Evolutionary conservation across 2,329 filamentous ascomycete genomes (phyloP).

Genomic region (Xylariaceae sp.): DNA sequence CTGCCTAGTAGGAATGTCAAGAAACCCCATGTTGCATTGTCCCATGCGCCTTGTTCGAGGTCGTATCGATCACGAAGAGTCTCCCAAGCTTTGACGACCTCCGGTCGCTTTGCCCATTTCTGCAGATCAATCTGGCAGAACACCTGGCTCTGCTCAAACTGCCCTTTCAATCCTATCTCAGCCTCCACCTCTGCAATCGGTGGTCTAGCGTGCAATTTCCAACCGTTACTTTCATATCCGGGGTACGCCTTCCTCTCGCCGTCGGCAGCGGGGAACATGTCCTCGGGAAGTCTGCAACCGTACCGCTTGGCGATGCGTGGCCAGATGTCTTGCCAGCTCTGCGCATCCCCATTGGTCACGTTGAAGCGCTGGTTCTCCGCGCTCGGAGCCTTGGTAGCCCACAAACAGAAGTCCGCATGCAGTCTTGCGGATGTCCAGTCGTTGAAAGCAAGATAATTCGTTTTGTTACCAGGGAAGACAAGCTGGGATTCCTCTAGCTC

Average conservation of each 20-base stretch:
- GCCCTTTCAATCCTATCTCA: constrained; percentile 22
- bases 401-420: constrained; percentile 33
- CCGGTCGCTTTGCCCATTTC: constrained; percentile 34
- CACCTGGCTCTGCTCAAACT: constrained; percentile 23
- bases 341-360: constrained; percentile 36
- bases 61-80: constrained; percentile 33
- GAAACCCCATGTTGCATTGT: constrained; percentile 39
- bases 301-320: constrained; percentile 34
- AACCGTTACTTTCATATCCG: constrained; percentile 9
- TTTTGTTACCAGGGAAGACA: constrained; percentile 29
- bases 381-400: constrained; percentile 25
- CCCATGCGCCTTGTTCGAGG: constrained; percentile 32
- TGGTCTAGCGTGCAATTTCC: constrained; percentile 20
- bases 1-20: constrained; percentile 38
- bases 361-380: constrained; percentile 38
- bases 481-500: constrained; percentile 29
- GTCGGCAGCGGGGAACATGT: constrained; percentile 22
- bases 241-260: constrained; percentile 12
- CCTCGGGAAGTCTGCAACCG: constrained; percentile 27
- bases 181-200: constrained; percentile 26
- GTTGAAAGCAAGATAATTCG: constrained; percentile 32
- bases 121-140: constrained; percentile 35
- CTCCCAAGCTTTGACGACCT: constrained; percentile 36
- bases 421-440: constrained; percentile 28
- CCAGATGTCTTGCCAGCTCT: constrained; percentile 39